Conservation (phyloP, 805 yeast species). For the Saccharomyces cerevisiae region DNA sequence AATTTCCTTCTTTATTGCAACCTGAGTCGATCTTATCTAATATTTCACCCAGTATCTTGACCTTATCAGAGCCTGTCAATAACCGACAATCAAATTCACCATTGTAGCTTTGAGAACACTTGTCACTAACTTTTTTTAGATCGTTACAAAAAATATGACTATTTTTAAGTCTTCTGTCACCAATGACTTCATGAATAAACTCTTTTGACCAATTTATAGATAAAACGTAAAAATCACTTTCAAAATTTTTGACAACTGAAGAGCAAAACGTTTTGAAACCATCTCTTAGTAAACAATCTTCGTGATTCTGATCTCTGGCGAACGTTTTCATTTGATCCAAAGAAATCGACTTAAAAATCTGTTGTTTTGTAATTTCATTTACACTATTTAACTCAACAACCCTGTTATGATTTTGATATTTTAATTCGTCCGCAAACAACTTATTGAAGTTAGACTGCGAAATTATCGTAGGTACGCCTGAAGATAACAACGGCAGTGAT, state of each 20-base stretch:
- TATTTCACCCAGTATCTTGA: slow-evolving; percentile 8
- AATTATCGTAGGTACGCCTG: neutral
- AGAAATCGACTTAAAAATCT: slow-evolving; percentile 15
- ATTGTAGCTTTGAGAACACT: slow-evolving; percentile 7
- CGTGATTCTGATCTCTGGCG: neutral
- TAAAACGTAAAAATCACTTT: slow-evolving; percentile 14
- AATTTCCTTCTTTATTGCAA: neutral
- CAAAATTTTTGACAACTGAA: neutral
- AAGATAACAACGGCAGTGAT: slow-evolving; percentile 9
- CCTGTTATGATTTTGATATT: slow-evolving; percentile 6
- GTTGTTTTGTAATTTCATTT: slow-evolving; percentile 13
- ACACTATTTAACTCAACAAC: slow-evolving; percentile 21
- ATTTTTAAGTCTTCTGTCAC: slow-evolving; percentile 2
- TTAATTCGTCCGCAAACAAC: slow-evolving; percentile 13
- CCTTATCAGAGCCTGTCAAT: slow-evolving; percentile 26
- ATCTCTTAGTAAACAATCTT: slow-evolving; percentile 5
- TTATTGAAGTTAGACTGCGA: slow-evolving; percentile 8
- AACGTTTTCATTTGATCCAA: slow-evolving; percentile 8
- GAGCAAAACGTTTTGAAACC: slow-evolving; percentile 11
- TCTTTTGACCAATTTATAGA: slow-evolving; percentile 29
- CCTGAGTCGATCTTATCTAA: neutral
- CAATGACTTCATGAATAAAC: slow-evolving; percentile 18
- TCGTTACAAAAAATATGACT: slow-evolving; percentile 20
- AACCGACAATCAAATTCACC: slow-evolving; percentile 20
- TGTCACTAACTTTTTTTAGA: slow-evolving; percentile 8